These are phyloP conservation scores for Chytriomyces confervae DNA, from an alignment of 192 early-diverging fungal species.

Conservation along the genomic window DNA sequence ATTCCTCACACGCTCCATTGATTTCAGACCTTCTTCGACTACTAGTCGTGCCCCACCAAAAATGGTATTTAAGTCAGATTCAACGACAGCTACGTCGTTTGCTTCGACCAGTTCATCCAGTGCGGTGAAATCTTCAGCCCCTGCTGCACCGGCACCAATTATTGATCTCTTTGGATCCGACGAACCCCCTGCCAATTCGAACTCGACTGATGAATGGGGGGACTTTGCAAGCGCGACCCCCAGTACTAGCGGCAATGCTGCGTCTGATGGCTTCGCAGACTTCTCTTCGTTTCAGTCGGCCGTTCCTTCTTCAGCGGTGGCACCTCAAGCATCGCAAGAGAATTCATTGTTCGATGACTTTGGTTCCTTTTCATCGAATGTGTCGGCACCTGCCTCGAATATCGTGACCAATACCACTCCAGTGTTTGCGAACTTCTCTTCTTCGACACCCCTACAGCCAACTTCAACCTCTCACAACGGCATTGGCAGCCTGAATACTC, in stretches of 20 bases:
- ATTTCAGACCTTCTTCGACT: not conserved
- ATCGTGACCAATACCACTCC: not conserved
- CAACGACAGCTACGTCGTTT: constrained; percentile 30
- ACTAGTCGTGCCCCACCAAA: constrained; percentile 20
- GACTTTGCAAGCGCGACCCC: constrained; percentile 66
- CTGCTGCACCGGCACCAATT: constrained; percentile 34
- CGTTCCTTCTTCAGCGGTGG: not conserved
- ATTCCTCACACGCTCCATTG: too few species aligned
- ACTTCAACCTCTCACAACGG: not conserved
- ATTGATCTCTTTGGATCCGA: constrained; percentile 72
- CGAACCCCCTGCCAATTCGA: constrained; percentile 38
- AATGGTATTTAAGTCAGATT: constrained; percentile 21
- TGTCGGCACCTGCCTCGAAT: not conserved
- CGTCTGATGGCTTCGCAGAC: constrained; percentile 50
- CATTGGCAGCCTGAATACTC: not conserved
- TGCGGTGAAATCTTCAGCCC: constrained; percentile 29
- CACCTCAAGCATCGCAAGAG: too few species aligned
- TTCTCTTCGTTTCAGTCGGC: constrained; percentile 72
- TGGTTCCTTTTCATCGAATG: constrained; percentile 18
- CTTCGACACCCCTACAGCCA: not conserved
- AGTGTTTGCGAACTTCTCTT: constrained; percentile 5
- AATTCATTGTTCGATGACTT: constrained; percentile 2
- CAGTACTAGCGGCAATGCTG: not conserved
- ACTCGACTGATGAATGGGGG: constrained; percentile 67
- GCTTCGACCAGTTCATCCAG: constrained; percentile 38